phyloP scores from a whole-genome alignment of 2,329 filamentous ascomycete species.

The Amesomyces nigricolor region DNA sequence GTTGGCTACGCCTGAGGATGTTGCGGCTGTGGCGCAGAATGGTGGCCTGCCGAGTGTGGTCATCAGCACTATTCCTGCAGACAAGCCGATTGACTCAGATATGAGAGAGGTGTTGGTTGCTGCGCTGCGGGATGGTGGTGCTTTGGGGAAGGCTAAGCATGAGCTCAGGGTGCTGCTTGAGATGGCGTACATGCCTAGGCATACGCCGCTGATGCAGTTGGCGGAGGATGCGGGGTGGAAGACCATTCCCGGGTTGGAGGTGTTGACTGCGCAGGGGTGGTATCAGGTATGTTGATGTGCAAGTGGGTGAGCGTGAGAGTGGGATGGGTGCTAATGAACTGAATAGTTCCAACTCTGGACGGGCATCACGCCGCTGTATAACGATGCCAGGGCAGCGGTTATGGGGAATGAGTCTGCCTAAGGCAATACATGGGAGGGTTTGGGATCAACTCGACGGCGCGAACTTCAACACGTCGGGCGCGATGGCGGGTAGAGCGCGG shows the following conservation, averaged over 20 bases:
- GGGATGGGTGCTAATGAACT: constrained; percentile 2
- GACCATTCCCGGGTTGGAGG: constrained; percentile 81
- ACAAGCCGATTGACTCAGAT: constrained; percentile 68
- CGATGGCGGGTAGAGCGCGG: neutral
- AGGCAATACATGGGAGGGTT: too few relatives aligned
- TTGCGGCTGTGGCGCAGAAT: constrained; percentile 42
- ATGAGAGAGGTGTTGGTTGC: constrained; percentile 61
- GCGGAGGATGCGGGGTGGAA: constrained; percentile 73
- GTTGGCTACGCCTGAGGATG: constrained; percentile 50
- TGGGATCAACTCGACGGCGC: too few relatives aligned
- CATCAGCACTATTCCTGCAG: constrained; percentile 86
- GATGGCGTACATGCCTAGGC: constrained; percentile 90
- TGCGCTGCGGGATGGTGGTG: constrained; percentile 39
- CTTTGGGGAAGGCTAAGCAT: constrained; percentile 26
- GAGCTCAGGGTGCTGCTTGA: constrained; percentile 66
- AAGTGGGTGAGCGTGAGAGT: neutral
- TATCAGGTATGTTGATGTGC: constrained; percentile 61
- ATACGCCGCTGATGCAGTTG: constrained; percentile 79
- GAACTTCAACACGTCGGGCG: too few relatives aligned
- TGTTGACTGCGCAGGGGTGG: constrained; percentile 80
- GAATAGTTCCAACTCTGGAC: constrained; percentile 76
- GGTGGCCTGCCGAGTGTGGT: constrained; percentile 60
- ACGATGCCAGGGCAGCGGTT: constrained; percentile 59
- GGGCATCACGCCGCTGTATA: constrained; percentile 68
- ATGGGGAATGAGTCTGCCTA: constrained; percentile 34